These are phyloP conservation scores for Backusella macrospora DNA, from an alignment of 192 early-diverging fungal genomes.

Conservation along the genomic window DNA sequence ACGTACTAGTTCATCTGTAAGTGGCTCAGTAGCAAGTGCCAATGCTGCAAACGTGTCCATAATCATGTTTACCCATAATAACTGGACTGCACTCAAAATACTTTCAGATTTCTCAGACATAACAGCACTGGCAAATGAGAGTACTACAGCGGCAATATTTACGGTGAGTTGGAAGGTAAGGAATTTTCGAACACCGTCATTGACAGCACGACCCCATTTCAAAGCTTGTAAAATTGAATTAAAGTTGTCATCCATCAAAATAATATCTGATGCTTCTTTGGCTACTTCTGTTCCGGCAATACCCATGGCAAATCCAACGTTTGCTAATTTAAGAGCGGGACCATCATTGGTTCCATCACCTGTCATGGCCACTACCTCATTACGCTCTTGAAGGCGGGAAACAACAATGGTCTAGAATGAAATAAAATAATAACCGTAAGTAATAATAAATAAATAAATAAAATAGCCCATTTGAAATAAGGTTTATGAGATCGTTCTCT, in stretches of 20 bases:
- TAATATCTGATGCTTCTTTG: conserved; percentile 83
- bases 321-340: conserved; percentile 86
- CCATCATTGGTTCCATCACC: conserved; percentile 89
- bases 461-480: not conserved
- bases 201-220: conserved; percentile 81
- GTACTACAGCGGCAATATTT: conserved; percentile 76
- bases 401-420: conserved; percentile 72
- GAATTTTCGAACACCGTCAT: conserved; percentile 85
- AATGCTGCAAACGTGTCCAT: conserved; percentile 95
- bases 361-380: conserved; percentile 77
- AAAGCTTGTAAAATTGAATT: conserved; percentile 77
- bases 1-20: conserved; percentile 82
- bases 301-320: conserved; percentile 95
- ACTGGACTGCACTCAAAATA: conserved; percentile 86
- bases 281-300: conserved; percentile 86
- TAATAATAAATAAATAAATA: not conserved
- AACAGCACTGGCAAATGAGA: conserved; percentile 73
- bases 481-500: not conserved
- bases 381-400: conserved; percentile 63
- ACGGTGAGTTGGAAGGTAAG: conserved; percentile 86
- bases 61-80: conserved; percentile 95
- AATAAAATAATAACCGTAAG: not conserved
- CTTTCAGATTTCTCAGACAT: conserved; percentile 70
- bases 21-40: conserved; percentile 88
- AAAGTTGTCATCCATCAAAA: conserved; percentile 92